A percentile compares a stretch with the other conserved stretches of the same genome.
phyloP scores from a whole-genome alignment of 176 grass and related monocot genomes.

The Oryza coarctata region DNA sequence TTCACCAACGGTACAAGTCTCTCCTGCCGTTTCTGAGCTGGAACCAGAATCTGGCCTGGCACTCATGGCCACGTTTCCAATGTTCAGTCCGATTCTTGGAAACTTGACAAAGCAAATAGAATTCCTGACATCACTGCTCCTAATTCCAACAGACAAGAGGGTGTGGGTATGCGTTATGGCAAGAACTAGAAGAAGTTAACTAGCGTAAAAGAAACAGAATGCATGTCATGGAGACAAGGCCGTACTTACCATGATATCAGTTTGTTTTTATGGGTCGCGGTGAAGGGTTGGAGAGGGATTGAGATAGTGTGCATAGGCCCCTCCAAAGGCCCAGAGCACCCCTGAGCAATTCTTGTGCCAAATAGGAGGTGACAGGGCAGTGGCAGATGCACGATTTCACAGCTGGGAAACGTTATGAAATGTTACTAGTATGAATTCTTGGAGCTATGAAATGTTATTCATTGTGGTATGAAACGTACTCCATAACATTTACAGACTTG shows the following conservation, averaged over 20 bases:
- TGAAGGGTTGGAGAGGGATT: conserved; percentile 11
- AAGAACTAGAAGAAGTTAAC: background rate
- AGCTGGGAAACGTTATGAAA: too few species aligned
- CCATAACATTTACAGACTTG: too few species aligned
- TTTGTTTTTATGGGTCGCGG: background rate
- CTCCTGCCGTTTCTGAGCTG: background rate
- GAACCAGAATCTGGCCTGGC: conserved; percentile 11
- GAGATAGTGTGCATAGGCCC: conserved; percentile 35
- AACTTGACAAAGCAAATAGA: conserved; percentile 32
- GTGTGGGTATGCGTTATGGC: background rate
- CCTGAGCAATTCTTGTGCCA: background rate
- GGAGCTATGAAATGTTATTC: too few species aligned
- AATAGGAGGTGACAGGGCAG: background rate
- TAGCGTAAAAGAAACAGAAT: background rate
- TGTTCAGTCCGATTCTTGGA: conserved; percentile 24
- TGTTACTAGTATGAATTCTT: too few species aligned
- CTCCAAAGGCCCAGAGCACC: background rate
- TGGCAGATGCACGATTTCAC: background rate
- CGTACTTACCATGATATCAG: background rate
- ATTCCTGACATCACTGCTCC: conserved; percentile 26
- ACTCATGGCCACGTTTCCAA: conserved; percentile 30
- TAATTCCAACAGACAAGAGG: conserved; percentile 30
- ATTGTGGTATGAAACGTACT: too few species aligned
- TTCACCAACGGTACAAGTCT: conserved; percentile 35
- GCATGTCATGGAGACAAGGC: background rate